A percentile compares a stretch with the other conserved stretches of the same genome.
Evolutionary conservation across 805 yeast species (phyloP).

Genomic region (Hanseniaspora vineae): DNA sequence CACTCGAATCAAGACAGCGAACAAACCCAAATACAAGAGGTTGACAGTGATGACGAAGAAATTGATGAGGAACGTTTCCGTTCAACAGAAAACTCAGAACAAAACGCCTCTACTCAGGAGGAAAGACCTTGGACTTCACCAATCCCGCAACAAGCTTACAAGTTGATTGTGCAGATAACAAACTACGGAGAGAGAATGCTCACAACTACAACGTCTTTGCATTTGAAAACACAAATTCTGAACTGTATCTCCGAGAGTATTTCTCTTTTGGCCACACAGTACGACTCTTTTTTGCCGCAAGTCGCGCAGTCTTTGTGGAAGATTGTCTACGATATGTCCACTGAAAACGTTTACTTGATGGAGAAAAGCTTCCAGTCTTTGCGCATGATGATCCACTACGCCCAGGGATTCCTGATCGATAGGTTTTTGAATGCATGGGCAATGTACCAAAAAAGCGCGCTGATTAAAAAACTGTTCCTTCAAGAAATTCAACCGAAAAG

Average conservation of each 20-base stretch:
- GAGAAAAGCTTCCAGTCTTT: slow-evolving; percentile 15
- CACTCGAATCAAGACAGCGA: slow-evolving; percentile 23
- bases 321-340: slow-evolving; percentile 10
- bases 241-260: slow-evolving; percentile 31
- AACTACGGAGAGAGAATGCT: slow-evolving; percentile 58
- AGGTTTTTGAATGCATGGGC: slow-evolving; percentile 16
- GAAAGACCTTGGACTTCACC: slow-evolving; percentile 53
- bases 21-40: slow-evolving; percentile 23
- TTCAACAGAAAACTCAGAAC: slow-evolving; percentile 4
- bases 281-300: slow-evolving; percentile 19
- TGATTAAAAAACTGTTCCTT: too few species aligned
- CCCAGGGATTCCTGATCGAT: slow-evolving; percentile 17
- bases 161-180: slow-evolving; percentile 44
- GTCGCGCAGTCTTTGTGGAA: slow-evolving; percentile 21
- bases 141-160: slow-evolving; percentile 48
- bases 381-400: slow-evolving; percentile 10
- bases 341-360: slow-evolving; percentile 14
- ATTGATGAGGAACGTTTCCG: slow-evolving; percentile 9
- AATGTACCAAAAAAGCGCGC: background rate
- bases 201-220: slow-evolving; percentile 45
- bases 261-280: slow-evolving; percentile 41
- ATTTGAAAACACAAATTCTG: slow-evolving; percentile 44
- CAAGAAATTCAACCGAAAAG: too few species aligned
- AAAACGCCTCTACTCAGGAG: slow-evolving; percentile 5
- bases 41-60: slow-evolving; percentile 8